Percentiles rank a stretch among this genome's conserved stretches.
phyloP scores from a whole-genome alignment of 768 basidiomycete species.

The Psilocybe sp. region DNA sequence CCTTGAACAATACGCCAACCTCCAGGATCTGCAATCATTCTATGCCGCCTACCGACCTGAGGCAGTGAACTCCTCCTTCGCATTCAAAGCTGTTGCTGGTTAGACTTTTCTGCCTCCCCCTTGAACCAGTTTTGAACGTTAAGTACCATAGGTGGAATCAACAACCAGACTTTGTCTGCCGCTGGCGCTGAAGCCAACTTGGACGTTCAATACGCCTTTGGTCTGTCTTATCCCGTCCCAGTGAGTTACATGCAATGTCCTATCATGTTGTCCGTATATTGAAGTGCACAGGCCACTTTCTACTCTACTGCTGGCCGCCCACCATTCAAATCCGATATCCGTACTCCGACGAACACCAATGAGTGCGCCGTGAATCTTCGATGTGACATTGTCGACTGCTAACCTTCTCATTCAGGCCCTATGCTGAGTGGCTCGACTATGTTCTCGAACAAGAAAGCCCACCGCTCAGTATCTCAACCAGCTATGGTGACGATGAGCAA shows the following conservation, averaged over 20 bases:
- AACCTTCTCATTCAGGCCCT: conserved; percentile 16
- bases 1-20: conserved; percentile 50
- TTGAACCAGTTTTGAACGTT: not conserved
- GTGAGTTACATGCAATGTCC: not conserved
- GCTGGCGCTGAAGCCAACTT: conserved; percentile 64
- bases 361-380: conserved; percentile 22
- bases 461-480: conserved; percentile 61
- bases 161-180: conserved; percentile 47
- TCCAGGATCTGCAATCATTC: conserved; percentile 47
- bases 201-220: conserved; percentile 62
- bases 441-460: conserved; percentile 37
- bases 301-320: conserved; percentile 58
- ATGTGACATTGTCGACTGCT: not conserved
- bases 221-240: conserved; percentile 57
- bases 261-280: too few relatives aligned
- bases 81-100: conserved; percentile 54
- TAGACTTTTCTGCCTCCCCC: not conserved
- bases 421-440: conserved; percentile 51
- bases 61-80: conserved; percentile 47
- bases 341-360: conserved; percentile 32
- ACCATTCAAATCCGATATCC: conserved; percentile 46
- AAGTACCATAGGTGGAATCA: conserved; percentile 44
- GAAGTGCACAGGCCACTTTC: conserved; percentile 48
- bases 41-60: conserved; percentile 41
- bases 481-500: conserved; percentile 67